Percentiles rank a stretch among this genome's conserved stretches.
Conservation (phyloP, 2,329 filamentous ascomycete genomes). For the Colletotrichum noveboracense region DNA sequence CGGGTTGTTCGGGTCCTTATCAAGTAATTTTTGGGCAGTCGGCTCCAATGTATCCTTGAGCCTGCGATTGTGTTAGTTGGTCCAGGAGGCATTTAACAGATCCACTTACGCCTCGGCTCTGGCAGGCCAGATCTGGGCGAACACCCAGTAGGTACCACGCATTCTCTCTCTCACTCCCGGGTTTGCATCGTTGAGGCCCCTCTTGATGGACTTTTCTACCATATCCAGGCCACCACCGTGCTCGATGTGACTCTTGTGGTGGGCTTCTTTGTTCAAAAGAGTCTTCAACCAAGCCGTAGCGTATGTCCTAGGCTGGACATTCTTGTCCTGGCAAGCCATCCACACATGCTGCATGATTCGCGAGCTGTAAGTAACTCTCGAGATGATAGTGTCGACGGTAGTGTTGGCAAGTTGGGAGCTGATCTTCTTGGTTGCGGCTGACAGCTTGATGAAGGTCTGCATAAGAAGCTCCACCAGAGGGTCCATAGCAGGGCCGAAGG, state of each 20-base stretch:
- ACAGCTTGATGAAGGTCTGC: constrained; percentile 88
- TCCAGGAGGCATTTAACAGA: background rate
- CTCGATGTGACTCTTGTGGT: constrained; percentile 83
- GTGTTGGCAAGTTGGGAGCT: constrained; percentile 81
- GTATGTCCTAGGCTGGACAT: constrained; percentile 83
- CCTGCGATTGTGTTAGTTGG: constrained; percentile 41
- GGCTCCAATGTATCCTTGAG: constrained; percentile 81
- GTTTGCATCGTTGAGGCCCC: constrained; percentile 87
- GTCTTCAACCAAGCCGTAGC: constrained; percentile 85
- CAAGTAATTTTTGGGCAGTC: constrained; percentile 79
- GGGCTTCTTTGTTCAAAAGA: constrained; percentile 75
- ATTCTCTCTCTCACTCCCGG: constrained; percentile 88
- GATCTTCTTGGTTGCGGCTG: constrained; percentile 91
- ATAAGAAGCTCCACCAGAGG: constrained; percentile 89
- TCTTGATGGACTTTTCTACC: constrained; percentile 87
- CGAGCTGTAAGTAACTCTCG: constrained; percentile 77
- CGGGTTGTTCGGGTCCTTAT: constrained; percentile 84
- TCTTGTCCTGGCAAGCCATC: constrained; percentile 88
- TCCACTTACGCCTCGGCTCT: constrained; percentile 72
- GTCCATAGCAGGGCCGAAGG: constrained; percentile 80
- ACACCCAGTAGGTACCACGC: constrained; percentile 86
- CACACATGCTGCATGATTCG: constrained; percentile 88
- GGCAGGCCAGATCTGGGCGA: constrained; percentile 77
- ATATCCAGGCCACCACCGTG: constrained; percentile 83
- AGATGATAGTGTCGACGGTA: constrained; percentile 82